Base-by-base conservation (phyloP, 2,329 filamentous ascomycete species). In the Cytospora piceae region DNA sequence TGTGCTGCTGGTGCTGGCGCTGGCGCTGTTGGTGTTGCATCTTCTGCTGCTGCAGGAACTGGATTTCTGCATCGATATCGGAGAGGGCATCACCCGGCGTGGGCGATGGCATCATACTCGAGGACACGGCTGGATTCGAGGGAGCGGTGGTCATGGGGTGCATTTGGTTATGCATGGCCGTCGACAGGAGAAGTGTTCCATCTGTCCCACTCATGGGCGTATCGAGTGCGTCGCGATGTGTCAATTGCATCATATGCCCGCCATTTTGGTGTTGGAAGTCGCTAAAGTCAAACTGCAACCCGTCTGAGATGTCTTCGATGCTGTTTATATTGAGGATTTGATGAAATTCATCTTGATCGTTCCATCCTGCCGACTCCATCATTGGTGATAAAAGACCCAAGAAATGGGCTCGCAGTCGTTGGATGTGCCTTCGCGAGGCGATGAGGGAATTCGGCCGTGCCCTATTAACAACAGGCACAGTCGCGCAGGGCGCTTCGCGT, bases 41-140 rank as follows among this genome's bases (percentile, higher is more conserved):
- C 72, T 84, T 85, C 75, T 89, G 86, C 70, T 88, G 85, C 73
- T 89, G 87, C 31, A 89, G 77, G 70, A 85, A 88, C 65, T 87
- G 85, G 65, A 90, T 89, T 73, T 90, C 87, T 39, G 86, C 86
- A 73, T 90, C 87, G 69, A 90, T 81, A 63, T 85, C 83, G 42
- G 82, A 82, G 62, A 89, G 83, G 67, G 83, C 77, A 68, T 87
- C 85, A 70, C 75, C 79, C 29, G 83, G 77, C 6, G 77, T 77
- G 66, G 81, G 82, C 71, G 79, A 77, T 65, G 80, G 77, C 66
- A 80, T 76, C 73, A 81, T 79, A 63, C 76, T 77, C 17, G 80
- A 77, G 32, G 82, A 74, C 24, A 87, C 80, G 2, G 80, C 72
- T 52, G 82, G 70, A 63, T 84, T 83, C 11, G 75, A 70, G 15